Conservation (phyloP, 306 rosid genomes). For the Sicyos baderoa region DNA sequence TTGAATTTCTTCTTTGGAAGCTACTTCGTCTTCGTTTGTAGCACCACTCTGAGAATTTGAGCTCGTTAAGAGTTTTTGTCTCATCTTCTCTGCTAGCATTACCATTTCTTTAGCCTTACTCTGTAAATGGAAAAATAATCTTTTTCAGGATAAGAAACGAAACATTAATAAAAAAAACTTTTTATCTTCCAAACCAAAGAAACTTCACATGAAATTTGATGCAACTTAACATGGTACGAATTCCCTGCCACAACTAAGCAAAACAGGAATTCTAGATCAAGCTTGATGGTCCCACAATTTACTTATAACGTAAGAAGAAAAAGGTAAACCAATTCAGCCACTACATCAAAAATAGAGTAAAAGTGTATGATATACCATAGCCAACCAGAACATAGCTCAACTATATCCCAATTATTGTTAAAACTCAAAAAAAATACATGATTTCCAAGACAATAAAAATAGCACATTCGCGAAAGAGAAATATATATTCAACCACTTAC, state of each 20-base stretch:
- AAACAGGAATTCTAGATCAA: slow-evolving; percentile 4
- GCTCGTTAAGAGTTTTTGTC: slow-evolving; percentile 74
- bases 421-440: too few species aligned
- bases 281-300: neutral
- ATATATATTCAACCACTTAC: too few species aligned
- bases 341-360: neutral
- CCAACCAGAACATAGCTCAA: too few species aligned
- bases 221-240: neutral
- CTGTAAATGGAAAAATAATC: slow-evolving; percentile 43
- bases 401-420: too few species aligned
- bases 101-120: slow-evolving; percentile 98
- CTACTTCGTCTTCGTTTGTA: slow-evolving; percentile 68
- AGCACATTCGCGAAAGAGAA: too few species aligned
- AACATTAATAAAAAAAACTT: neutral
- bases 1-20: slow-evolving; percentile 92
- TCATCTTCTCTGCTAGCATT: slow-evolving; percentile 91
- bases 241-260: neutral
- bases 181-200: neutral
- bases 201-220: neutral
- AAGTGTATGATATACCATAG: neutral
- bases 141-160: neutral
- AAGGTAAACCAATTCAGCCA: neutral
- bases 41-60: slow-evolving; percentile 47
- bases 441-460: too few species aligned
- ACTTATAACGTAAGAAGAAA: neutral